phyloP scores from a whole-genome alignment of 345 rosid genomes.

The Arabis hirsuta region DNA sequence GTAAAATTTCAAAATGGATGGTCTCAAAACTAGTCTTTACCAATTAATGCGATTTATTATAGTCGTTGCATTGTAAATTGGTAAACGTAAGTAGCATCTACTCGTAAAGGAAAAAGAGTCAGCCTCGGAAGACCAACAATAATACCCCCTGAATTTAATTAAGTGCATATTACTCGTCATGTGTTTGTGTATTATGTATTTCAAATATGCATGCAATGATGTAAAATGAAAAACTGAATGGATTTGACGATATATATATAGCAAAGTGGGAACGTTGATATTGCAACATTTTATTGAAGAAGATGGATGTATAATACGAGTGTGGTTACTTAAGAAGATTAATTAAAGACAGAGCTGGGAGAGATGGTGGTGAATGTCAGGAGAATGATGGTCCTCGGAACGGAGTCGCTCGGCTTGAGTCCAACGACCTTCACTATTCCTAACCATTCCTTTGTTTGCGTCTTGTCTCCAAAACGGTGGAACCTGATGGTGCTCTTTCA shows the following conservation, averaged over 20 bases:
- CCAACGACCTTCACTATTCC: constrained; percentile 77
- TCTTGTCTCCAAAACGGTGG: constrained; percentile 87
- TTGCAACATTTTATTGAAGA: constrained; percentile 11
- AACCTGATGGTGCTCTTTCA: constrained; percentile 76
- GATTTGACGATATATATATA: background rate
- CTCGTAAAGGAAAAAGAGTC: background rate
- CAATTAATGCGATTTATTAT: constrained; percentile 7
- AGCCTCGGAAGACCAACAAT: constrained; percentile 13
- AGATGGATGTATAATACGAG: background rate
- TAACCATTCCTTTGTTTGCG: constrained; percentile 75
- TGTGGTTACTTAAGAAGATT: constrained; percentile 10
- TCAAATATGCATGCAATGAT: background rate
- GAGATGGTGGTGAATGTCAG: constrained; percentile 58
- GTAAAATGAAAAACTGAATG: constrained; percentile 1
- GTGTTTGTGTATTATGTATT: background rate
- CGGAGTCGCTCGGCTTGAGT: constrained; percentile 71
- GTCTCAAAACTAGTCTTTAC: constrained; percentile 33
- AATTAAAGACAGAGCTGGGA: constrained; percentile 46
- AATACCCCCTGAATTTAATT: background rate
- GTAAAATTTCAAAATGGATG: background rate
- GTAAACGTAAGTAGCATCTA: constrained; percentile 9
- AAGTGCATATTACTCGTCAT: background rate
- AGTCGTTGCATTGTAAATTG: constrained; percentile 26
- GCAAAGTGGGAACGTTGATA: background rate
- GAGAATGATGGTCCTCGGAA: constrained; percentile 72